A percentile compares a stretch with the other conserved stretches of the same genome.
Conservation (phyloP, 164 flowering plant genomes). For the Stephania cephalantha region DNA sequence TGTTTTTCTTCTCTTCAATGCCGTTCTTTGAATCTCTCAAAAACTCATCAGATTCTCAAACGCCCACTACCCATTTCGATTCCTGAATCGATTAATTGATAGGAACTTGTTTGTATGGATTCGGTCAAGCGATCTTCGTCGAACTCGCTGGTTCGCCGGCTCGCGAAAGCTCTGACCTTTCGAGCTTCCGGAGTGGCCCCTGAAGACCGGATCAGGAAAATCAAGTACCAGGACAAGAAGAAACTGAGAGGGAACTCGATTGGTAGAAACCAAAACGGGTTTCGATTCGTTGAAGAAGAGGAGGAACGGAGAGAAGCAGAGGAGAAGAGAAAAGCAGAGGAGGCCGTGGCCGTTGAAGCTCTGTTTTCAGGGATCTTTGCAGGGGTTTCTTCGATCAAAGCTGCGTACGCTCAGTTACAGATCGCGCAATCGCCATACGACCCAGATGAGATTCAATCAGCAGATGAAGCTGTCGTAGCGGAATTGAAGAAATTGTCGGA, state of each 20-base stretch:
- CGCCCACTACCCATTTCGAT: not conserved
- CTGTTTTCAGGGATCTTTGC: slow-evolving; percentile 38
- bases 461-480: slow-evolving; percentile 62
- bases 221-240: not conserved
- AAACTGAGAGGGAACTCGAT: slow-evolving; percentile 8
- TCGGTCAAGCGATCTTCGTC: not conserved
- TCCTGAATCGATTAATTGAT: not conserved
- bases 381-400: slow-evolving; percentile 50
- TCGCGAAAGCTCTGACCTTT: not conserved
- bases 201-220: not conserved
- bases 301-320: not conserved
- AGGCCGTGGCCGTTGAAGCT: slow-evolving; percentile 17
- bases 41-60: not conserved
- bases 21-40: not conserved
- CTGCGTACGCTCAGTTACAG: slow-evolving; percentile 78
- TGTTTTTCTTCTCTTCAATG: slow-evolving; percentile 1
- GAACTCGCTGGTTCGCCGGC: not conserved
- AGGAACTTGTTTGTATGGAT: not conserved
- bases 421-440: slow-evolving; percentile 78
- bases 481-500: slow-evolving; percentile 63
- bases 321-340: not conserved
- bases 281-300: not conserved
- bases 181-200: not conserved
- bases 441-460: slow-evolving; percentile 47
- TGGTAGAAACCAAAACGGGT: slow-evolving; percentile 7